These are phyloP conservation scores for Microbotryum saponariae DNA, from an alignment of 1,284 basidiomycete species.

Conservation along the genomic window DNA sequence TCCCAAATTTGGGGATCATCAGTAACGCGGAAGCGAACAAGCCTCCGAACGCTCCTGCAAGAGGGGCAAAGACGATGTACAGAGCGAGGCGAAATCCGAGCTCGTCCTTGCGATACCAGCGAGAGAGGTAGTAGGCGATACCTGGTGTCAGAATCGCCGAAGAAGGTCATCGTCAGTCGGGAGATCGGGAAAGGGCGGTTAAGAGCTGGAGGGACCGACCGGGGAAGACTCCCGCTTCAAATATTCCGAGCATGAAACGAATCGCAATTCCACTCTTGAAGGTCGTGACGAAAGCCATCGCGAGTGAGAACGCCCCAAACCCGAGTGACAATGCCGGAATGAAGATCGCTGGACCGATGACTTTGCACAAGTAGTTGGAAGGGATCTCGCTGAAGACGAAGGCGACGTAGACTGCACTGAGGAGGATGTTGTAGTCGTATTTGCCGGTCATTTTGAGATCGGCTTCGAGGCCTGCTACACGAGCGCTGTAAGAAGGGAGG, in stretches of 20 bases:
- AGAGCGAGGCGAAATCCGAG: slow-evolving; percentile 35
- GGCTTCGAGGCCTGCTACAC: slow-evolving; percentile 33
- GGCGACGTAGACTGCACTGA: slow-evolving; percentile 27
- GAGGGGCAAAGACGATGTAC: slow-evolving; percentile 35
- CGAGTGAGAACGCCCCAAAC: slow-evolving; percentile 33
- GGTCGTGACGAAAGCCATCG: slow-evolving; percentile 24
- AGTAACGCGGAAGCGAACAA: slow-evolving; percentile 35
- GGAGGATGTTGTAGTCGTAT: slow-evolving; percentile 34
- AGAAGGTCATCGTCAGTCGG: no score
- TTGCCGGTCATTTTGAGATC: slow-evolving; percentile 32
- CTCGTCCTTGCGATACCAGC: slow-evolving; percentile 37
- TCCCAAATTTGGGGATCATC: slow-evolving; percentile 20
- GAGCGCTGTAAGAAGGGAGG: slow-evolving; percentile 8
- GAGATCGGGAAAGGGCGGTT: no score
- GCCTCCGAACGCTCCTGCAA: slow-evolving; percentile 36
- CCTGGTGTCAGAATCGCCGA: neutral
- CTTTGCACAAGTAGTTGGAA: slow-evolving; percentile 11
- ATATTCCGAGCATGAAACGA: slow-evolving; percentile 33
- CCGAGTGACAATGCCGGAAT: slow-evolving; percentile 30
- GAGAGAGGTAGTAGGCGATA: slow-evolving; percentile 34
- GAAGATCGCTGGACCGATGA: slow-evolving; percentile 7
- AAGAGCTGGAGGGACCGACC: neutral
- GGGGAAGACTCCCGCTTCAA: slow-evolving; percentile 29
- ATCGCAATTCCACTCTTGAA: slow-evolving; percentile 31
- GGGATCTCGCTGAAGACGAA: slow-evolving; percentile 33